Percentiles rank a stretch among this genome's conserved stretches.
Conservation (phyloP, 2,329 filamentous ascomycete species). For the Tolypocladium nubicola region DNA sequence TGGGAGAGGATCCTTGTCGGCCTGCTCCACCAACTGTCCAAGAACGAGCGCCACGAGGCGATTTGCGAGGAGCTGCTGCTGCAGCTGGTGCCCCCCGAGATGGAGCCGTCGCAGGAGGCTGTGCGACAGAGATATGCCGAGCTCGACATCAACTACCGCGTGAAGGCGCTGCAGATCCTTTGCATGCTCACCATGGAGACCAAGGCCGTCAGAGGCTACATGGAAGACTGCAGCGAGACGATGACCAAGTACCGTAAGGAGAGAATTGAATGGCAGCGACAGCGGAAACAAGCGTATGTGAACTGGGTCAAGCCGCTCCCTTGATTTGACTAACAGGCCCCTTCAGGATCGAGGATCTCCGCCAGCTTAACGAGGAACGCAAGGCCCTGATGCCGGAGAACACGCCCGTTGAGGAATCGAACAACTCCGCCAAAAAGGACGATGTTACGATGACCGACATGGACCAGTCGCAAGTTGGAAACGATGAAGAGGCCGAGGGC, state of each 20-base stretch:
- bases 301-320: too few relatives aligned
- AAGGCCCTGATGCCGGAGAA: constrained; percentile 67
- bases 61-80: constrained; percentile 69
- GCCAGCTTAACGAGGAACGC: constrained; percentile 58
- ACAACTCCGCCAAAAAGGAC: constrained; percentile 36
- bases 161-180: constrained; percentile 72
- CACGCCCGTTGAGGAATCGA: constrained; percentile 50
- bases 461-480: constrained; percentile 48
- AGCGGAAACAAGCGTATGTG: constrained; percentile 54
- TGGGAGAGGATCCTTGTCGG: constrained; percentile 90
- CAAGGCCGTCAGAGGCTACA: constrained; percentile 73
- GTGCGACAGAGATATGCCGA: constrained; percentile 61
- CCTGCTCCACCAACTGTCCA: constrained; percentile 73
- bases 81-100: constrained; percentile 68
- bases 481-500: constrained; percentile 53
- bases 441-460: constrained; percentile 52
- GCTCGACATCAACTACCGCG: constrained; percentile 74
- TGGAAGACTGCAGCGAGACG: constrained; percentile 84
- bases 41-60: constrained; percentile 58
- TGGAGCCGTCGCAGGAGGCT: constrained; percentile 65
- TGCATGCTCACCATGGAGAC: constrained; percentile 81
- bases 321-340: constrained; percentile 1
- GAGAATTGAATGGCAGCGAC: constrained; percentile 85
- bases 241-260: constrained; percentile 95
- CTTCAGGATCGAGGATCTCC: constrained; percentile 57